Evolutionary conservation across 495 filamentous ascomycete species (phyloP).

Genomic region (Thozetella sp.): DNA sequence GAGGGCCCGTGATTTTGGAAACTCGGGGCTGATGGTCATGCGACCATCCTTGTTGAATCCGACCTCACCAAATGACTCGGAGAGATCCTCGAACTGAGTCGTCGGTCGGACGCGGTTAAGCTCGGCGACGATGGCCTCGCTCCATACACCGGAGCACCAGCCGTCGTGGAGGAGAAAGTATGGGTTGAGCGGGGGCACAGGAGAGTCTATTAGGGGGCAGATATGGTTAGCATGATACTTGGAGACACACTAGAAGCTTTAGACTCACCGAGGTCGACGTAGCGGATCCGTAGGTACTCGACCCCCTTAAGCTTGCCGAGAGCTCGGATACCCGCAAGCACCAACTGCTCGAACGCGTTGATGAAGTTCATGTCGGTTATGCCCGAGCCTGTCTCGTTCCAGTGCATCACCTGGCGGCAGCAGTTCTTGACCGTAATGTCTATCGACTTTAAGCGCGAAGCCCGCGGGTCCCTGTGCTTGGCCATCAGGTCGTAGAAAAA

Average conservation of each 20-base stretch:
- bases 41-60: conserved; percentile 53
- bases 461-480: conserved; percentile 36
- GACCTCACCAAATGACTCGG: conserved; percentile 55
- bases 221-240: conserved; percentile 12
- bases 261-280: conserved; percentile 67
- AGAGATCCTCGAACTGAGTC: conserved; percentile 57
- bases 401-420: conserved; percentile 55
- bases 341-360: conserved; percentile 63
- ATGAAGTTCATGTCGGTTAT: conserved; percentile 72
- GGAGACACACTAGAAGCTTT: conserved; percentile 9
- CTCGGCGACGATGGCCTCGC: conserved; percentile 59
- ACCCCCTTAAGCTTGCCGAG: conserved; percentile 54
- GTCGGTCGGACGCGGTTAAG: conserved; percentile 54
- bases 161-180: conserved; percentile 62
- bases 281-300: conserved; percentile 65
- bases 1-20: conserved; percentile 41
- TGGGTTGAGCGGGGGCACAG: conserved; percentile 62
- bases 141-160: conserved; percentile 69
- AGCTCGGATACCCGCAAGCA: conserved; percentile 59
- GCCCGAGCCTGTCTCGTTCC: conserved; percentile 61
- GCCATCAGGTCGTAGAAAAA: conserved; percentile 55
- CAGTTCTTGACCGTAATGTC: conserved; percentile 72
- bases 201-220: conserved; percentile 39
- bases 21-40: conserved; percentile 45
- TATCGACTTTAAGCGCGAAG: conserved; percentile 57